Evolutionary conservation across 75 land plant genomes (phyloP), one percentile per base, ranked within the genome.

Genomic region (Pinus albicaulis): DNA sequence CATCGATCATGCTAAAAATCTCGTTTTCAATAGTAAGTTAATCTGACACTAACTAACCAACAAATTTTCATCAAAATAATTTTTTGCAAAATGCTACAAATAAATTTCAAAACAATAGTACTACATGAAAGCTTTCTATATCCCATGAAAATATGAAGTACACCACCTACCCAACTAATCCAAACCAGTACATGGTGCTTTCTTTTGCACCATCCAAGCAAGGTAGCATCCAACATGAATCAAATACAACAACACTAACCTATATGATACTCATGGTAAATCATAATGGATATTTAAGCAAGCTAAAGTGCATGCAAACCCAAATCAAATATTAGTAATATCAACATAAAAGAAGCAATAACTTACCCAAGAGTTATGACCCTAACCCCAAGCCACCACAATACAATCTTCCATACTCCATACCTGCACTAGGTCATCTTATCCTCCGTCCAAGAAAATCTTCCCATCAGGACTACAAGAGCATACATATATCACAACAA

Each of bases 361-460:
- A 48, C 80, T 34, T 61, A 83, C 85, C 85, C 85, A 83, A 59
- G 85, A 83, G 69, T 81, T 83, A 56, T 83, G 85, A 25, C 85
- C 85, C 78, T 83, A 83, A 23, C 83, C 85, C 85, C 85, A 83
- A 48, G 85, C 85, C 57, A 83, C 85, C 26, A 83, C 85, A 59
- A 79, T 79, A 65, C 72, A 84, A 22, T 83, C 85, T 76, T 83
- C 85, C 85, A 83, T 83, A 59, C 85, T 83, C 85, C 85, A 83
- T 19, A 83, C 84, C 76, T 83, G 85, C 7, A 83, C 85, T 57
- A 83, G 76, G 70, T 83, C 85, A 31, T 83, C 85, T 72, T 83
- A 83, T 17, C 85, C 85, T 64, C 85, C 85, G 25, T 79, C 76
- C 84, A 83, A 81, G 24, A 83, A 68, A 64, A 80, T 80, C 57